These are phyloP conservation scores for Lasiosphaeriaceae sp. DNA, from an alignment of 495 filamentous ascomycete species.

Conservation along the genomic window DNA sequence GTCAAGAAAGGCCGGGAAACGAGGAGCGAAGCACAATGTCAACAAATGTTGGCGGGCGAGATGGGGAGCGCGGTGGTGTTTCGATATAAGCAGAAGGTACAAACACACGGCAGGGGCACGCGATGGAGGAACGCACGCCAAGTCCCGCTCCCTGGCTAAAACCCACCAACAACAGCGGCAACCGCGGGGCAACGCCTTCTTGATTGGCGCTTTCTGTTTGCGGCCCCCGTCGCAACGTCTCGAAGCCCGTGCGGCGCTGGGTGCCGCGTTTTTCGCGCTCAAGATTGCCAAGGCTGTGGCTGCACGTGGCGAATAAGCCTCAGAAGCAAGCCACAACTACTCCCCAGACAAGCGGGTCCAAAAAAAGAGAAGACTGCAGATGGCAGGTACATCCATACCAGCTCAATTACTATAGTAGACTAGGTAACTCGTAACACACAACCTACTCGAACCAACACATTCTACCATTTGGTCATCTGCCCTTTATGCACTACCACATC, in stretches of 20 bases:
- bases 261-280: conserved; percentile 29
- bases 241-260: conserved; percentile 8
- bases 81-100: conserved; percentile 25
- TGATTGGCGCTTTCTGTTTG: conserved; percentile 33
- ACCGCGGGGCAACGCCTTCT: conserved; percentile 42
- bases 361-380: no score
- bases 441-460: no score
- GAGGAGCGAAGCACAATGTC: not conserved
- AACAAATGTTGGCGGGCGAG: not conserved
- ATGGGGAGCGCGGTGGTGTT: conserved; percentile 9
- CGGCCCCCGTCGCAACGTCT: conserved; percentile 9
- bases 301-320: conserved; percentile 13
- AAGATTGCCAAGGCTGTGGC: conserved; percentile 15
- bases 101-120: conserved; percentile 16
- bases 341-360: no score
- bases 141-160: conserved; percentile 21
- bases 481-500: no score
- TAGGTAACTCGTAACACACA: no score
- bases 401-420: no score
- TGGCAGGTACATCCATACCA: no score
- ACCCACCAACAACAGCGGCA: conserved; percentile 43
- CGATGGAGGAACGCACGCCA: conserved; percentile 22
- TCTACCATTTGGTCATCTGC: no score
- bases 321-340: conserved; percentile 3
- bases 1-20: not conserved